Evolutionary conservation across 1,284 basidiomycete species (phyloP), one percentile per base, ranked within the genome.

Genomic region (Microbotryum saponariae): DNA sequence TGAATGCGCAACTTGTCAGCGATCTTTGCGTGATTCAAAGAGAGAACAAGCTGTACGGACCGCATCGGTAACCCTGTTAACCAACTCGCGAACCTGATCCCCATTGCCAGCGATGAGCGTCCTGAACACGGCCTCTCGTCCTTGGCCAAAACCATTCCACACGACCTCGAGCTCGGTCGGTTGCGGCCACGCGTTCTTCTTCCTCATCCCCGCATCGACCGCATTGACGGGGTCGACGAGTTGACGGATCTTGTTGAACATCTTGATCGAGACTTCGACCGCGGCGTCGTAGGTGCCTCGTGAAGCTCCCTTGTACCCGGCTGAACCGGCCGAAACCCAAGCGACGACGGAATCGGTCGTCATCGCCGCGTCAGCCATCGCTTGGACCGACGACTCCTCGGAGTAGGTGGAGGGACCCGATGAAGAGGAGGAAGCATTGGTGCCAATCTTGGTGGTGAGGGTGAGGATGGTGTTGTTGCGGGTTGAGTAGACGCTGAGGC

Each of bases 401-500:
- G 4, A 42, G 37, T 42, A 69, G 18, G 70, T 71, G 3, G 67
- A 67, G 16, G 63, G 61, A 20, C 66, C 68, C 3, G 73, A 49
- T 21, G 45, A 29, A 37, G 37, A 42, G 37, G 37, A 42, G 10
- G 37, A 42, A 23, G 58, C 60, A 27, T 67, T 62, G 27, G 68
- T 59, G 12, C 70, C 58, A 14, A 72, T 73, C 16, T 62, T 61
- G 42, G 72, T 73, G 6, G 70, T 63, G 54, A 78, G 66, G n/a
- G 76, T 76, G 64, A 78, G 65, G 64, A 77, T 76, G 52, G 76
- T 77, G 66, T 78, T 78, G 72, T 77, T 77, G 44, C 74, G 69
- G 6, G 74, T 71, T n/a, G 74, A 66, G 65, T 69, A 71, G 61
- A 76, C 72, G 63, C 74, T 73, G n/a, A 77, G 68, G 4, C 71